Evolutionary conservation across 2,329 filamentous ascomycete genomes (phyloP), one percentile per base, ranked within the genome.

Genomic region (Aspergillus japonicus): DNA sequence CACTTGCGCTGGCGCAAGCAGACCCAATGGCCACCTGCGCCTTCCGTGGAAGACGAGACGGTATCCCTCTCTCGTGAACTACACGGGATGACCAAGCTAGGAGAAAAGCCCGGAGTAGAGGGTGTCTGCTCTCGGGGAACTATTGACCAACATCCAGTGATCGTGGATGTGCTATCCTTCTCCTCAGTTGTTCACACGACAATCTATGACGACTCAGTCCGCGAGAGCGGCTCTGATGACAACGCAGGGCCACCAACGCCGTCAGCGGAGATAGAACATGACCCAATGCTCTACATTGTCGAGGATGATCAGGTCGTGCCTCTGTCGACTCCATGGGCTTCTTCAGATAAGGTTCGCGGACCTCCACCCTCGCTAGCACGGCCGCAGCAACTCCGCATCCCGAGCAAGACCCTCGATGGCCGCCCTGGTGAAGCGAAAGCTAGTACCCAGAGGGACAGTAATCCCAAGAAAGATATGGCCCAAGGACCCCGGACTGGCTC

Each of bases 11-110:
- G 67, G 67, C 60, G 66, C 59, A 66, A 69, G 57, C 68, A 70
- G 61, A 65, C 69, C 48, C 70, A 65, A 52, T 77, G 73, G 74
- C 78, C 79, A 35, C 79, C 79, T 21, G 72, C 72, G 57, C 78
- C 79, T 26, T 75, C 64, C 54, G 79, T 79, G 56, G 79, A 81
- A 63, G 78, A 80, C 59, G 78, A 80, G 64, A 62, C 67, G n/a
- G 67, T 70, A 35, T 75, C 78, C 31, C 70, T 81, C 26, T 71
- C 76, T 19, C 74, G 74, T 62, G 78, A 81, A 64, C 55, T 77
- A 12, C 59, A 72, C 29, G 74, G 73, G 52, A 62, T 69, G 31
- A 68, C 70, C 56, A 66, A 69, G 49, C 61, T 70, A 31, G 65
- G 68, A 57, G 71, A 72, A 57, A 70, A 70, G 39, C 69, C 71